Evolutionary conservation across 2,329 filamentous ascomycete species (phyloP), one percentile per base, ranked within the genome.

Genomic region (Elsinoe fawcettii): DNA sequence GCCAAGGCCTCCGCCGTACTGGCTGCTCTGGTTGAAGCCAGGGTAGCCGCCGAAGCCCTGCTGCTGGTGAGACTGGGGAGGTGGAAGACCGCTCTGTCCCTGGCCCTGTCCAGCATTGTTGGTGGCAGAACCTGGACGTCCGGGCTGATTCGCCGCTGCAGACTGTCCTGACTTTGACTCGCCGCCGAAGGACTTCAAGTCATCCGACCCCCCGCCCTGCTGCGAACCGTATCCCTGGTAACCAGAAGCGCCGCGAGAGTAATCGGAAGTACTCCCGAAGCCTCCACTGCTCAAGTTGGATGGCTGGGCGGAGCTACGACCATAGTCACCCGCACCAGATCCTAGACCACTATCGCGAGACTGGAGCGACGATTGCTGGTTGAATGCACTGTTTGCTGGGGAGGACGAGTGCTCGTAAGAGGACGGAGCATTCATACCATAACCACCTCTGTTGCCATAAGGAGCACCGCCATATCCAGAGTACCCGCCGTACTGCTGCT

Each of bases 391-490:
- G 32, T 80, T 83, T 9, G 84, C 83, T 20, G 83, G 84, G 14
- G 83, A 80, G 1, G 81, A 79, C 66, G 86, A 81, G 62, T 77
- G 74, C 44, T 86, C 84, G 63, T 82, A 84, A 7, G 80, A 80
- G 37, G 74, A 73, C 59, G 78, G 76, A 18, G 76, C 74, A 60
- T 75, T 75, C 73, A 79, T 78, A 59, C 74, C 75, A 67, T 85
- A 86, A 57, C 73, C 77, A 63, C 54, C 43, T 18, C 41, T 12
- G 63, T 80, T 80, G 47, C 77, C 78, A 59, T 80, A 83, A 14
- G 74, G 74, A 36, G 68, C 75, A 54, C 74, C 75, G 61, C 74
- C 73, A 61, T 77, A 77, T 59, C 70, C 70, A 61, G 73, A 77
- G 59, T 75, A 75, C 59, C 75, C 78, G 63, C 75, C 78, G 63